These are phyloP conservation scores for Mycena polygramma DNA, from an alignment of 768 basidiomycete genomes.

Conservation along the genomic window DNA sequence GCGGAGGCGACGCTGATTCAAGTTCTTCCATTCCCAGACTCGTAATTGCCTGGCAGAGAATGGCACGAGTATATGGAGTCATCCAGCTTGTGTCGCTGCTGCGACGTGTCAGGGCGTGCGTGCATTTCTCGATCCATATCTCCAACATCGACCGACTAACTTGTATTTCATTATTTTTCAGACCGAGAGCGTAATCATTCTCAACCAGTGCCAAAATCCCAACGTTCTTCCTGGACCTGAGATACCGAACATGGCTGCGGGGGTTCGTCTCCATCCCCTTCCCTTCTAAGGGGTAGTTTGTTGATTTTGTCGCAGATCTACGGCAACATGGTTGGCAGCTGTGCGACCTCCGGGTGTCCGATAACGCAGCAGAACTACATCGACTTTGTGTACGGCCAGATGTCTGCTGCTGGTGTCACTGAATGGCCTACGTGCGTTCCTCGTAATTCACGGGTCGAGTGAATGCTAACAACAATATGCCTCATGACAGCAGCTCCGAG, in stretches of 20 bases:
- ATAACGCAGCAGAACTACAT: constrained; percentile 42
- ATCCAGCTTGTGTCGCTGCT: constrained; percentile 24
- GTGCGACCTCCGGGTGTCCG: constrained; percentile 34
- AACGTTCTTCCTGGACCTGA: constrained; percentile 8
- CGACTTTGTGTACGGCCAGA: constrained; percentile 38
- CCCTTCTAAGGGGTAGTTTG: neutral
- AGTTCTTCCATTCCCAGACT: too few relatives aligned
- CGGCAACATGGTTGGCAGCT: constrained; percentile 36
- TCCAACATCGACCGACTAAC: neutral
- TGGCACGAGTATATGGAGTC: constrained; percentile 32
- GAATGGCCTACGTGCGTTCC: constrained; percentile 28
- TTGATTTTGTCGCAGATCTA: constrained; percentile 27
- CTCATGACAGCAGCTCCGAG: constrained; percentile 10
- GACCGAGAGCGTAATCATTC: constrained; percentile 23
- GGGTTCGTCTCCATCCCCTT: constrained; percentile 11
- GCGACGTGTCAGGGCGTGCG: constrained; percentile 33
- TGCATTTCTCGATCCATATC: neutral
- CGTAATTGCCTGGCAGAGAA: constrained; percentile 19
- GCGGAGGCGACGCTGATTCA: too few relatives aligned
- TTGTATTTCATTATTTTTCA: constrained; percentile 8
- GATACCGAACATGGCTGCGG: constrained; percentile 25
- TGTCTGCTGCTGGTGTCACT: constrained; percentile 28
- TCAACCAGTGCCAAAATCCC: constrained; percentile 35
- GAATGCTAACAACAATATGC: too few relatives aligned
- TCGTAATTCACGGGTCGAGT: neutral